These are phyloP conservation scores for Penicillium daleae DNA, from an alignment of 495 filamentous ascomycete species.

Conservation along the genomic window DNA sequence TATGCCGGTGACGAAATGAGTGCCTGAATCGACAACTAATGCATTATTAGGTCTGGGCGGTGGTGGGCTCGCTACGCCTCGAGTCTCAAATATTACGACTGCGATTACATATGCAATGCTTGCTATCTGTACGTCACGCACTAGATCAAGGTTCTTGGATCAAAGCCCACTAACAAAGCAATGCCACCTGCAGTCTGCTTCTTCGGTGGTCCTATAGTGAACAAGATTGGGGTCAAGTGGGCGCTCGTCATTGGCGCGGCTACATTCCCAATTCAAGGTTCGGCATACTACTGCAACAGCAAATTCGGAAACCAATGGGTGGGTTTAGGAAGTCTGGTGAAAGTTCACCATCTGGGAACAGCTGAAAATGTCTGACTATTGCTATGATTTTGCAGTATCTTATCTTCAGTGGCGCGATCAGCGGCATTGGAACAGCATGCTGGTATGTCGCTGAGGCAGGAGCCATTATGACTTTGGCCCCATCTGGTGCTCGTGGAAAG, in stretches of 20 bases:
- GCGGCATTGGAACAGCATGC: slow-evolving; percentile 35
- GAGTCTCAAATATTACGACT: slow-evolving; percentile 33
- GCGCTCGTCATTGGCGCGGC: slow-evolving; percentile 33
- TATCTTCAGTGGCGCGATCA: slow-evolving; percentile 37
- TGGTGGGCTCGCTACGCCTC: slow-evolving; percentile 35
- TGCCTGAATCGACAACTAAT: slow-evolving; percentile 15
- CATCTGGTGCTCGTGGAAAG: slow-evolving; percentile 37
- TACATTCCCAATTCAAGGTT: slow-evolving; percentile 39
- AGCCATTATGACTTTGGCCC: slow-evolving; percentile 37
- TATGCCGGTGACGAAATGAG: neutral
- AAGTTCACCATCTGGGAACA: neutral
- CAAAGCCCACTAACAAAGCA: neutral
- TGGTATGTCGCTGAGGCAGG: slow-evolving; percentile 40
- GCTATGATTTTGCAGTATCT: slow-evolving; percentile 27
- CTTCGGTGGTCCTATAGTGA: slow-evolving; percentile 35
- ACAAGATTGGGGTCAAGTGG: slow-evolving; percentile 41
- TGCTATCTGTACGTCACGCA: slow-evolving; percentile 24
- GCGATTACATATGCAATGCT: slow-evolving; percentile 34
- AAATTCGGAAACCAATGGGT: slow-evolving; percentile 39
- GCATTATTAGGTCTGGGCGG: slow-evolving; percentile 31
- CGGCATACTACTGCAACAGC: slow-evolving; percentile 40
- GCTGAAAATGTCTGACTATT: neutral
- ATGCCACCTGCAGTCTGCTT: slow-evolving; percentile 19
- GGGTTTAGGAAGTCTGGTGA: neutral
- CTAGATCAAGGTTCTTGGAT: neutral